phyloP scores from a whole-genome alignment of 2,329 filamentous ascomycete genomes.

The Exserohilum turcica region DNA sequence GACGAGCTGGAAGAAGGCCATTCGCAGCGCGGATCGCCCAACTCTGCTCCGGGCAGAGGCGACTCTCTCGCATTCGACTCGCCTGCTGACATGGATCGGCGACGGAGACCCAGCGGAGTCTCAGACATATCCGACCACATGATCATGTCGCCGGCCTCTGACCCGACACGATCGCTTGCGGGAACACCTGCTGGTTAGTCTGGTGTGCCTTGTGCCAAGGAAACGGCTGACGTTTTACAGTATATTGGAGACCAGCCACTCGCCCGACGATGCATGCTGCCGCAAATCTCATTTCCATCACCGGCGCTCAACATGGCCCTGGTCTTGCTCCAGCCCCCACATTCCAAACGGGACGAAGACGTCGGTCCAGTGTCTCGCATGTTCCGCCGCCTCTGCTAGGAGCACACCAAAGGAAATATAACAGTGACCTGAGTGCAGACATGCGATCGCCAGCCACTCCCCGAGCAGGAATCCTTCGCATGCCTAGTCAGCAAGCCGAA shows the following conservation, averaged over 20 bases:
- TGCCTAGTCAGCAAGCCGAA: slow-evolving; percentile 72
- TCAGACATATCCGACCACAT: slow-evolving; percentile 45
- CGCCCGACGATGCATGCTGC: slow-evolving; percentile 36
- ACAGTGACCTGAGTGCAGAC: slow-evolving; percentile 35
- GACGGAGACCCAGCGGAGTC: slow-evolving; percentile 43
- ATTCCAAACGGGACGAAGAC: slow-evolving; percentile 41
- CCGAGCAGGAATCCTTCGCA: slow-evolving; percentile 63
- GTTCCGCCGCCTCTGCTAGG: slow-evolving; percentile 40
- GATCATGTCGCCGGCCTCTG: slow-evolving; percentile 42
- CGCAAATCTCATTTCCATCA: slow-evolving; percentile 36
- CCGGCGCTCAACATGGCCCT: slow-evolving; percentile 27
- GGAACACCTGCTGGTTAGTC: slow-evolving; percentile 33
- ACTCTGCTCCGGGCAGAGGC: slow-evolving; percentile 58
- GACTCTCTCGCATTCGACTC: slow-evolving; percentile 40
- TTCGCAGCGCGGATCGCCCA: slow-evolving; percentile 70
- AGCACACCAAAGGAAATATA: slow-evolving; percentile 38
- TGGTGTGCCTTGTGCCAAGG: neutral
- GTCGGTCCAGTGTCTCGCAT: slow-evolving; percentile 42
- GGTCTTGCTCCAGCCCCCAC: slow-evolving; percentile 44
- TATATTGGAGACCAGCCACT: slow-evolving; percentile 36
- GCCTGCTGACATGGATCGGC: slow-evolving; percentile 31
- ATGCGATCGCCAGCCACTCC: slow-evolving; percentile 39
- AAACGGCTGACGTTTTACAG: slow-evolving; percentile 14
- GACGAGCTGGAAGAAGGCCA: slow-evolving; percentile 77
- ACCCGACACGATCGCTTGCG: slow-evolving; percentile 30